These are phyloP conservation scores for Calonectria honghensis DNA, from an alignment of 2,329 filamentous ascomycete species.

Conservation along the genomic window DNA sequence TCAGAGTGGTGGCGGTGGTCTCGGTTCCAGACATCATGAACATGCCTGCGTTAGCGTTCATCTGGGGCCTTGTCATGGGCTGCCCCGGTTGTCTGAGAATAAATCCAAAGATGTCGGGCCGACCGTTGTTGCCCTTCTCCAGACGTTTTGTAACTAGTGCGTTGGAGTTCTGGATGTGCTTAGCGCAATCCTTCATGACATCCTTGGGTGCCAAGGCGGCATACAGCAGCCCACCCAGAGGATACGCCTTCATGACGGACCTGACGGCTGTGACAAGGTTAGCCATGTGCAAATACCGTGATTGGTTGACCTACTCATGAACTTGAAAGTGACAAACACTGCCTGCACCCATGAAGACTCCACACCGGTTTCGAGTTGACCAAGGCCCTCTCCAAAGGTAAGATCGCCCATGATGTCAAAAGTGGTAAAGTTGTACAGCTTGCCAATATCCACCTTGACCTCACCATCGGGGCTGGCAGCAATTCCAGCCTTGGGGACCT, in stretches of 20 bases:
- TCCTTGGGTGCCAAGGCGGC: not conserved
- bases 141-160: not conserved
- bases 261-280: not conserved
- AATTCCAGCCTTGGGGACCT: not conserved
- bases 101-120: not conserved
- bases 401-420: slow-evolving; percentile 19
- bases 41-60: slow-evolving; percentile 5
- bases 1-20: slow-evolving; percentile 2
- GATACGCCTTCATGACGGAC: slow-evolving; percentile 8
- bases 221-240: not conserved
- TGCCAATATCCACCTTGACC: slow-evolving; percentile 2
- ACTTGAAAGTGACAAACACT: not conserved
- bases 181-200: slow-evolving; percentile 4
- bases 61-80: not conserved
- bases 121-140: slow-evolving; percentile 1
- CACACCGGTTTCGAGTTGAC: not conserved
- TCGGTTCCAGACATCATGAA: slow-evolving; percentile 16
- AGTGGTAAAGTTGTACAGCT: slow-evolving; percentile 1
- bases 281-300: not conserved
- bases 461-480: not conserved
- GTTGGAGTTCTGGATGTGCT: not conserved
- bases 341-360: slow-evolving; percentile 3
- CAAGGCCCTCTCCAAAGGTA: slow-evolving; percentile 1
- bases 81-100: slow-evolving; percentile 1
- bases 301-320: not conserved